Conservation (phyloP, 345 rosid species). For the Linum tenue region DNA sequence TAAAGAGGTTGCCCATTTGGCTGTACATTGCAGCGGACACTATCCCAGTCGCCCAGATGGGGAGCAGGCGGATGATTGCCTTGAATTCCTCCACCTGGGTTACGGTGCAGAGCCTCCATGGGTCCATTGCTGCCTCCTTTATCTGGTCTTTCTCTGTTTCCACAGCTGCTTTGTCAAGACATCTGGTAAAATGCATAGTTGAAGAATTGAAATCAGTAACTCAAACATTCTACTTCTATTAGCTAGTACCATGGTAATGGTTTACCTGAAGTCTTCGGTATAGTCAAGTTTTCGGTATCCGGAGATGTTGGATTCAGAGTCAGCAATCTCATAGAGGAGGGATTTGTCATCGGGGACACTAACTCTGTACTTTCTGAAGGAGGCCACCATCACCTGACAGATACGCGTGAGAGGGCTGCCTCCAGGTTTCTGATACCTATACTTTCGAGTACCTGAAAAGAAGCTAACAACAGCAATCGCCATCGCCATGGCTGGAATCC, state of each 20-base stretch:
- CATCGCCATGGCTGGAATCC: slow-evolving; percentile 14
- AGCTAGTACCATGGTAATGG: too few relatives aligned
- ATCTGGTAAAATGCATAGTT: background rate
- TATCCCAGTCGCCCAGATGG: slow-evolving; percentile 8
- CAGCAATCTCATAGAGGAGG: slow-evolving; percentile 10
- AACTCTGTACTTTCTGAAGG: slow-evolving; percentile 8
- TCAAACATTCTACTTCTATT: background rate
- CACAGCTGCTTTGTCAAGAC: slow-evolving; percentile 4
- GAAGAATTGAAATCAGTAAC: background rate
- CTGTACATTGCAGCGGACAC: slow-evolving; percentile 3
- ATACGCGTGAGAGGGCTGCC: slow-evolving; percentile 12
- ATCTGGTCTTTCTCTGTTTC: slow-evolving; percentile 1
- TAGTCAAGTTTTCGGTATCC: slow-evolving; percentile 15
- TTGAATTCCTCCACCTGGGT: slow-evolving; percentile 8
- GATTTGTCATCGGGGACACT: slow-evolving; percentile 7
- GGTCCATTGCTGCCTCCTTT: background rate
- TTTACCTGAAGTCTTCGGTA: slow-evolving; percentile 9
- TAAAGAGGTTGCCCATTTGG: slow-evolving; percentile 11
- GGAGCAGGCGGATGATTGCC: slow-evolving; percentile 3
- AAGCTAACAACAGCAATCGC: slow-evolving; percentile 11
- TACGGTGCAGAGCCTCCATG: slow-evolving; percentile 9
- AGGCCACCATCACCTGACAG: slow-evolving; percentile 12
- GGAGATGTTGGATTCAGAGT: slow-evolving; percentile 12
- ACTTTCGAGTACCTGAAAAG: slow-evolving; percentile 13
- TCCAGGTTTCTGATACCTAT: slow-evolving; percentile 12